Percentiles rank a stretch among this genome's conserved stretches.
These are phyloP conservation scores for Peltaster fructicola DNA, from an alignment of 2,329 filamentous ascomycete species.

Conservation along the genomic window DNA sequence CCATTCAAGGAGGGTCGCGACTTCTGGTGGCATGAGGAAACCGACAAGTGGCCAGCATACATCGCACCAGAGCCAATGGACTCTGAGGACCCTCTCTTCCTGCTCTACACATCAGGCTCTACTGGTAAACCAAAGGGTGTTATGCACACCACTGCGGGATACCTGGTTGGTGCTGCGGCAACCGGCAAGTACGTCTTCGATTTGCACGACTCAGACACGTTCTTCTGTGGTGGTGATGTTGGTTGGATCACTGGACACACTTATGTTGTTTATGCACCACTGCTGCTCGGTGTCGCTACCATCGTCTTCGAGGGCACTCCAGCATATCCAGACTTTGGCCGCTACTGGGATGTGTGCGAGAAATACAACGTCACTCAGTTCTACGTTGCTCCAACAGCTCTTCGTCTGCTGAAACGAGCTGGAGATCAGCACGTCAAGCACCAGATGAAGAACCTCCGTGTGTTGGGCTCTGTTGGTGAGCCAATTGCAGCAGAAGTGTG, in stretches of 20 bases:
- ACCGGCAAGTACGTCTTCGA: conserved; percentile 99
- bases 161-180: conserved; percentile 78
- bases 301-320: conserved; percentile 97
- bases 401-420: conserved; percentile 85
- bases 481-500: conserved; percentile 95
- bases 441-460: conserved; percentile 73
- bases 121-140: conserved; percentile 98
- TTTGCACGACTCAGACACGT: conserved; percentile 80
- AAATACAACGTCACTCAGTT: conserved; percentile 94
- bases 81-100: conserved; percentile 90
- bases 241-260: conserved; percentile 99
- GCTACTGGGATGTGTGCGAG: conserved; percentile 97
- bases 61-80: conserved; percentile 75
- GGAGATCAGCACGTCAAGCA: conserved; percentile 83
- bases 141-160: conserved; percentile 92
- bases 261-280: conserved; percentile 90
- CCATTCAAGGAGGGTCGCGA: conserved; percentile 82
- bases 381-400: conserved; percentile 89
- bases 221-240: conserved; percentile 96
- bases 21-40: conserved; percentile 97
- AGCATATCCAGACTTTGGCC: conserved; percentile 90
- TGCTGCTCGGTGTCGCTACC: conserved; percentile 81
- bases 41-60: conserved; percentile 90
- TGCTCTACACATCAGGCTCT: conserved; percentile 94
- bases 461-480: conserved; percentile 89